Base-by-base conservation (phyloP, 2,329 filamentous ascomycete species). In the Cryphonectria japonica region DNA sequence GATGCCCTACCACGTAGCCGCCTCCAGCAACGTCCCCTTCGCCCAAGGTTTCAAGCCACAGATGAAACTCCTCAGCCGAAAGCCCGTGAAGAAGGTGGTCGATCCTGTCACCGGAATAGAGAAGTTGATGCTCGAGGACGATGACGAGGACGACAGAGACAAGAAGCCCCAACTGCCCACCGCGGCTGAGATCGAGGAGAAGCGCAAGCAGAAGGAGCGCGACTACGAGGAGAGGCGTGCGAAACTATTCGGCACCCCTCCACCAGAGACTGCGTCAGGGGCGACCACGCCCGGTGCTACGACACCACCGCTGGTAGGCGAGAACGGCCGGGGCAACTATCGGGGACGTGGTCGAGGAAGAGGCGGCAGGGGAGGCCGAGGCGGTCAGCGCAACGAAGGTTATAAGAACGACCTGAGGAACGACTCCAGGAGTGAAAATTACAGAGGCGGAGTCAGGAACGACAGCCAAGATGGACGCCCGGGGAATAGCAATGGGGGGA, bases 171-270 rank as follows among this genome's bases (percentile, higher is more conserved):
- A 83, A 65, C 82, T 83, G 75, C 87, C 89, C 60, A 92, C 89
- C 0, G 88, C 91, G 3, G 93, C 95, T 76, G 92, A 97, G 82
- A 88, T 94, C 46, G 90, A 92, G 73, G 88, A 90, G 34, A 63
- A 64, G 59, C 92, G 92, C 77, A 93, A 95, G 68, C 89, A 94
- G 78, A 97, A 96, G 83, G 93, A 97, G 83, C 90, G 90, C 70
- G 92, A 92, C 72, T 98, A 98, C 79, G 93, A 97, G 73, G 94
- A 97, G 82, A 93, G 91, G 7, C 88, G 95, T 41, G 93, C 95
- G 76, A 92, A 94, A 79, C 91, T 98, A 69, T 95, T 98, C 80
- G 94, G 94, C 29, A 89, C 88, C 32, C 77, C 75, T 43, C 74
- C 78, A 6, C 73, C 29, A 32, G 69, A 52, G 16, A 32, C 62